phyloP scores from a whole-genome alignment of 306 rosid genomes.

The Lagenaria siceraria region DNA sequence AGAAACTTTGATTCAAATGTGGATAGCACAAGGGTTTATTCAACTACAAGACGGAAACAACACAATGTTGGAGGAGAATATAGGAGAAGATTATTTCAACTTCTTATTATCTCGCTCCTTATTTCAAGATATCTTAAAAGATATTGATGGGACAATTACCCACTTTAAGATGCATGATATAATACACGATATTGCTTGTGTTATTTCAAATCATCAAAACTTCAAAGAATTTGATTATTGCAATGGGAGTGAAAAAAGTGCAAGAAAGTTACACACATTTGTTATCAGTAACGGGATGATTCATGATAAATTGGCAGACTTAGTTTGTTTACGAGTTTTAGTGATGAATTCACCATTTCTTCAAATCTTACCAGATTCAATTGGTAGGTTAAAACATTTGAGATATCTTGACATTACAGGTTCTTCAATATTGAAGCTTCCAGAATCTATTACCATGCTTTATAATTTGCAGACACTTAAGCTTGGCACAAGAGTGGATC shows the following conservation, averaged over 20 bases:
- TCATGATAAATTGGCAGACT: not conserved
- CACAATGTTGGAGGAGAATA: not conserved
- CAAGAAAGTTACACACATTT: not conserved
- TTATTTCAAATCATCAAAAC: not conserved
- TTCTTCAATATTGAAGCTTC: not conserved
- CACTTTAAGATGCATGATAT: slow-evolving; percentile 9
- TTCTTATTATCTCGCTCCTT: not conserved
- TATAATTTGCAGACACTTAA: not conserved
- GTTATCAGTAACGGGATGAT: not conserved
- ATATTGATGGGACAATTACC: not conserved
- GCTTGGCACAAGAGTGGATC: not conserved
- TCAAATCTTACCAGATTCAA: not conserved
- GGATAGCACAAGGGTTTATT: slow-evolving; percentile 15
- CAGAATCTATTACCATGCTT: not conserved
- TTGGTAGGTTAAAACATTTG: not conserved
- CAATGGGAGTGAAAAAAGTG: not conserved
- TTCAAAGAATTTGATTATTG: too few relatives aligned
- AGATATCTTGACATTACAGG: not conserved
- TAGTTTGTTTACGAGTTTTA: not conserved
- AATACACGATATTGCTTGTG: slow-evolving; percentile 7
- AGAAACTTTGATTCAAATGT: not conserved
- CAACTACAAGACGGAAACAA: not conserved
- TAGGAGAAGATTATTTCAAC: not conserved
- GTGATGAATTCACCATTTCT: not conserved
- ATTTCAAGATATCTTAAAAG: not conserved